Percentiles rank a stretch among this genome's conserved stretches.
Evolutionary conservation across 305 asterid species (phyloP).

Genomic region (Solanum aculeatissimum): DNA sequence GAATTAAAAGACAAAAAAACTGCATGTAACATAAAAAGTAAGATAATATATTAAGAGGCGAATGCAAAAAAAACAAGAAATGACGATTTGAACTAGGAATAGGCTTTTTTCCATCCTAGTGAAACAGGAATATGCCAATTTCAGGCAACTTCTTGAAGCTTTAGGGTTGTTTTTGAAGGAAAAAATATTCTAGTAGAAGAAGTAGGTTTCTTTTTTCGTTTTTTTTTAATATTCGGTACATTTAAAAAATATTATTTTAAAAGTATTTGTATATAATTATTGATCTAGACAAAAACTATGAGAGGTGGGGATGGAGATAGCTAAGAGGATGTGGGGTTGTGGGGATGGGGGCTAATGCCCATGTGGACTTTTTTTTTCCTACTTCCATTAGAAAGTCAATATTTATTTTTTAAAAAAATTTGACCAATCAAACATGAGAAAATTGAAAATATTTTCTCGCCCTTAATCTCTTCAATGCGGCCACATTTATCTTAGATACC

Average conservation of each 20-base stretch:
- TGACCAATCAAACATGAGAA: not conserved
- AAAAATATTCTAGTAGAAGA: not conserved
- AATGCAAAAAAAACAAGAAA: not conserved
- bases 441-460: not conserved
- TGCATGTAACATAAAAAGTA: not conserved
- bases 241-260: not conserved
- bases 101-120: not conserved
- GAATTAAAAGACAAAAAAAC: not conserved
- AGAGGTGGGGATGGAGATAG: not conserved
- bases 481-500: not conserved
- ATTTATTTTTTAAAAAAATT: not conserved
- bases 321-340: not conserved
- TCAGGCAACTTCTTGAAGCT: not conserved
- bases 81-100: not conserved
- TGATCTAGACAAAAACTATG: not conserved
- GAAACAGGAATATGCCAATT: not conserved
- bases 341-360: not conserved
- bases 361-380: not conserved
- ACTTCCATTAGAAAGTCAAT: not conserved
- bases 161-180: not conserved
- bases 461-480: not conserved
- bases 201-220: not conserved
- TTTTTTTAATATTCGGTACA: not conserved
- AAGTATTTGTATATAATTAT: not conserved
- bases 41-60: not conserved